Evolutionary conservation across 768 basidiomycete species (phyloP), one percentile per base, ranked within the genome.

Genomic region (Phanerochaete sordida): DNA sequence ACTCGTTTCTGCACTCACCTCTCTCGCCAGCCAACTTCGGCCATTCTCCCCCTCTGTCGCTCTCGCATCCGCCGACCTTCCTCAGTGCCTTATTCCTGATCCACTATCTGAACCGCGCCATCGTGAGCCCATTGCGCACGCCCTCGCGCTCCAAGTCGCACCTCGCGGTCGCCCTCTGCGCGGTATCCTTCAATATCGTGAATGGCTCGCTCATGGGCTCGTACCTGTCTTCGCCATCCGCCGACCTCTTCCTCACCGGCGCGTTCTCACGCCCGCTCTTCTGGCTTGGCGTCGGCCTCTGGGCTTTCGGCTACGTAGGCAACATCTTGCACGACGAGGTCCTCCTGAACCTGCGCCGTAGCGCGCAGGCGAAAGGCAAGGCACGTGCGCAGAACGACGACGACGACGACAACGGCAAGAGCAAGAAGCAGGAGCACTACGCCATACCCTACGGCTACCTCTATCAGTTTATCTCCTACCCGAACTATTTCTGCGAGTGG

Each of bases 401-500:
- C 39, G 44, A 66, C 59, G 55, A 77, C 70, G 78, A 77, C 62
- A 51, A 64, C 39, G 50, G 59, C 70, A 51, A 75, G 73, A 64
- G 72, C 64, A 50, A 68, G 66, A 67, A 62, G 24, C 72, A 70
- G 44, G 82, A 85, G 51, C 78, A 91, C 72, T 93, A 93, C 69
- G 86, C 86, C 3, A 87, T 95, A 60, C 94, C 96, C 0, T 81
- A 87, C 53, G 92, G 90, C 0, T 81, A 84, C 23, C 75, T 96
- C 19, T 97, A 90, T 78, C 66, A 71, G 45, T 87, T 83, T 68
- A 77, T 98, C 66, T 93, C 93, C 6, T 96, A 87, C 75, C 96
- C 96, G 11, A 94, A 97, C 72, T 98, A 98, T 75, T 75, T 93
- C 21, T 93, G 88, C 74, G 96, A 98, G 70, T 98, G 96, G 96